These are phyloP conservation scores for Bretschneidera sinensis DNA, from an alignment of 345 rosid genomes.

Conservation along the genomic window DNA sequence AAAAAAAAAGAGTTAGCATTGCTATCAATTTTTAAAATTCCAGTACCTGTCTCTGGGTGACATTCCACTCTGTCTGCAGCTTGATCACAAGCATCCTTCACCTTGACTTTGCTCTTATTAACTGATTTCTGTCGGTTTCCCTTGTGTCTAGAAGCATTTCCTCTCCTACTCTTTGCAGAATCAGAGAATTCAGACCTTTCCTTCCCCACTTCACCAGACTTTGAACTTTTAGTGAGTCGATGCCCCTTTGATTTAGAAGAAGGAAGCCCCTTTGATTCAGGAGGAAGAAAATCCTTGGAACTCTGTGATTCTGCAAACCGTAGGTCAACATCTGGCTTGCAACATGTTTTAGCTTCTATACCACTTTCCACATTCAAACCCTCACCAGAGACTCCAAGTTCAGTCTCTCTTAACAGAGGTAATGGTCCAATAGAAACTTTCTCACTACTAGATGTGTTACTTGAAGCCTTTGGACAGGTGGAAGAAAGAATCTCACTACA, in stretches of 20 bases:
- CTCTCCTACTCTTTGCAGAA: conserved; percentile 38
- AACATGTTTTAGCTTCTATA: conserved; percentile 17
- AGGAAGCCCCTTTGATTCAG: conserved; percentile 24
- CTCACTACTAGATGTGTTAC: conserved; percentile 23
- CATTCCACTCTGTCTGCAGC: conserved; percentile 22
- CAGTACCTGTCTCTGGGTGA: conserved; percentile 47
- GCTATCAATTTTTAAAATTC: too few species aligned
- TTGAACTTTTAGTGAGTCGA: conserved; percentile 31
- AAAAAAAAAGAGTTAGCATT: too few species aligned
- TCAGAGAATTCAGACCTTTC: conserved; percentile 42
- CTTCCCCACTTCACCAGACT: conserved; percentile 41
- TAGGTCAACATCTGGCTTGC: conserved; percentile 16
- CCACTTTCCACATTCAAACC: conserved; percentile 14
- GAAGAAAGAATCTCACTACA: conserved; percentile 24
- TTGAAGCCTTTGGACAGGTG: conserved; percentile 27
- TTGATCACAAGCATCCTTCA: conserved; percentile 29
- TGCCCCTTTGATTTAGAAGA: conserved; percentile 29
- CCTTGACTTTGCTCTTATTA: conserved; percentile 32
- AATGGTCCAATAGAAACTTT: conserved; percentile 21
- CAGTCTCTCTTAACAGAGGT: conserved; percentile 24
- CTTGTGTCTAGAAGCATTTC: conserved; percentile 28
- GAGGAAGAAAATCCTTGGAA: conserved; percentile 23
- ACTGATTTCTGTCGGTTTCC: conserved; percentile 30
- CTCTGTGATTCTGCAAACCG: conserved; percentile 22
- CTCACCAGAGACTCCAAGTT: conserved; percentile 23